Percentiles rank a stretch among this genome's conserved stretches.
phyloP scores from a whole-genome alignment of 441 rosid genomes.

The Viola pubescens region DNA sequence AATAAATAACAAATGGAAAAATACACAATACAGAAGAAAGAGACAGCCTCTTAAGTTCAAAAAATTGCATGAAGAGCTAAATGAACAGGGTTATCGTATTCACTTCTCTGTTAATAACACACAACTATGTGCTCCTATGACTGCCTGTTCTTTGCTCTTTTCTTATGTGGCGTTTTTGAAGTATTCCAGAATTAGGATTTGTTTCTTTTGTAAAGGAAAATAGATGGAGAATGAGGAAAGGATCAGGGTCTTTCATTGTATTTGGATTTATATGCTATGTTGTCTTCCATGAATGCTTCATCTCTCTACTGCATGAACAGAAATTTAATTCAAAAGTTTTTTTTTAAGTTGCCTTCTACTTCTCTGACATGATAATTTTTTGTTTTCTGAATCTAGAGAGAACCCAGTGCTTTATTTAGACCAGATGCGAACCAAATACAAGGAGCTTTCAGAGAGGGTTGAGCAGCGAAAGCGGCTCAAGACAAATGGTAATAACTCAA shows the following conservation, averaged over 20 bases:
- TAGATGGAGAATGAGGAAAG: not conserved
- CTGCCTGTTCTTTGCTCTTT: too few species aligned
- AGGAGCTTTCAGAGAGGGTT: constrained; percentile 67
- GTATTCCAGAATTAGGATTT: not conserved
- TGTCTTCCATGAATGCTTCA: not conserved
- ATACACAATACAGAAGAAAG: too few species aligned
- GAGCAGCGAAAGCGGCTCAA: constrained; percentile 79
- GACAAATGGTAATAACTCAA: constrained; percentile 64
- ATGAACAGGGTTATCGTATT: too few species aligned
- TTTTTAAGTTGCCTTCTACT: not conserved
- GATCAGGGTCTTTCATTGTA: not conserved
- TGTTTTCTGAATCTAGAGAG: constrained; percentile 38
- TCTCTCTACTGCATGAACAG: not conserved
- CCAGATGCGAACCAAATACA: constrained; percentile 58
- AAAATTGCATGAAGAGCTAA: too few species aligned
- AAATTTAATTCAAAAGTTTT: not conserved
- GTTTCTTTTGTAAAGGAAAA: not conserved
- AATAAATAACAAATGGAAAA: too few species aligned
- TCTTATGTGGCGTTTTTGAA: too few species aligned
- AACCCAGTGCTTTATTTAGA: constrained; percentile 79
- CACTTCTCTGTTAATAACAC: too few species aligned
- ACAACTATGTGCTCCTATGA: too few species aligned
- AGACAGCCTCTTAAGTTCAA: too few species aligned
- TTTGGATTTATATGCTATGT: not conserved
- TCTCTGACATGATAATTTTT: constrained; percentile 13